These are phyloP conservation scores for Lenwebbia sp. DNA, from an alignment of 345 rosid genomes.

Conservation along the genomic window DNA sequence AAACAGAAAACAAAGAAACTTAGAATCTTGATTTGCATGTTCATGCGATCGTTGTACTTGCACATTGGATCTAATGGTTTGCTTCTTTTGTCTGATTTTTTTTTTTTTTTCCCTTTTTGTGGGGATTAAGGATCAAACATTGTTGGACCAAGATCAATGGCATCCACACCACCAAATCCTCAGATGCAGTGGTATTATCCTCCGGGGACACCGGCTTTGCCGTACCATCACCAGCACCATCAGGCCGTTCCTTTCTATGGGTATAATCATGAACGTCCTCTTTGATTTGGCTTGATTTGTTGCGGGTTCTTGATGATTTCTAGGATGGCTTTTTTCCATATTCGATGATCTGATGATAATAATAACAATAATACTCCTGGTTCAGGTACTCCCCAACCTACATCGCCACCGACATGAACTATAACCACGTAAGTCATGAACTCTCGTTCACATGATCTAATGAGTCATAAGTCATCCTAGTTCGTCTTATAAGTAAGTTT, in stretches of 20 bases:
- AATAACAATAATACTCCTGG: background rate
- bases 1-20: background rate
- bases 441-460: background rate
- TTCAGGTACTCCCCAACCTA: constrained; percentile 67
- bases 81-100: background rate
- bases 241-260: constrained; percentile 80
- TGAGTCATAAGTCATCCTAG: no score
- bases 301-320: background rate
- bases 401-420: constrained; percentile 45
- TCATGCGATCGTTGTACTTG: background rate
- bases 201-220: constrained; percentile 28
- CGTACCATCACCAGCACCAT: constrained; percentile 51
- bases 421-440: constrained; percentile 50
- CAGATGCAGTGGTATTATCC: constrained; percentile 88
- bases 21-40: background rate
- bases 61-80: background rate
- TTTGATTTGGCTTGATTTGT: background rate
- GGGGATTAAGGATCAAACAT: constrained; percentile 37
- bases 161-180: constrained; percentile 51
- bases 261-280: constrained; percentile 7
- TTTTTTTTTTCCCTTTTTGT: background rate
- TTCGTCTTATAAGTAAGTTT: no score
- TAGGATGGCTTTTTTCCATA: background rate
- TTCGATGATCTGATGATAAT: background rate
- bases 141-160: constrained; percentile 38